Evolutionary conservation across 495 filamentous ascomycete species (phyloP), one percentile per base, ranked within the genome.

Genomic region (Penicillium lagena): DNA sequence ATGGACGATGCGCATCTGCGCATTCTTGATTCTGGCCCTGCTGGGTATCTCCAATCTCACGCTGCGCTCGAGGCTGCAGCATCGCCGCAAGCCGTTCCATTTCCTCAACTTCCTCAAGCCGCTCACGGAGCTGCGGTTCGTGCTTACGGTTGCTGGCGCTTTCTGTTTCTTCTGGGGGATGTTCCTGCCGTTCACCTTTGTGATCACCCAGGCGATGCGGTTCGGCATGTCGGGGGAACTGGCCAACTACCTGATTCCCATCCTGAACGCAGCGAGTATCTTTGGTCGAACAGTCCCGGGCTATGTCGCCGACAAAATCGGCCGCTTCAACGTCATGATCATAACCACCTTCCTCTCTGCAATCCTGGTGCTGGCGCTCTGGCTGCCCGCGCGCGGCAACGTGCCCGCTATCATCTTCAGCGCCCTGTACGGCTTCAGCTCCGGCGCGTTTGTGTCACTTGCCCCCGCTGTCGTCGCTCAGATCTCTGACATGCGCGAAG

Each of bases 281-380:
- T 72, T 85, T 37, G 87, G 87, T n/a, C 79, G 87, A 39, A 86
- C 86, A 39, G 47, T 86, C 8, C 85, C 85, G 2, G 83, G 83
- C n/a, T 77, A 79, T 51, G 39, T 85, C 12, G 87, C 81, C 34
- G 87, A 93, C 60, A 79, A 76, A 47, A 33, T 86, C 30, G 87
- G 87, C 1, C 78, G 83, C 22, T 90, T 78, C 68, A 91, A 91
- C 62, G 66, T 78, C 10, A 84, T 88, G 73, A 74, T 87, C 28
- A 38, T 79, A 31, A 84, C 82, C 54, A 70, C 76, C 3, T 67
- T 63, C 30, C 63, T 81, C 44, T 79, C 80, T 0, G 75, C 68
- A 12, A 75, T 89, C 34, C 66, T 89, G 35, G 76, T 81, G 0
- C 71, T 90, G 0, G 83, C 77, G 9, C 67, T 89, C 1, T 88